Base-by-base conservation (phyloP, 805 yeast species). In the Spathaspora arborariae region DNA sequence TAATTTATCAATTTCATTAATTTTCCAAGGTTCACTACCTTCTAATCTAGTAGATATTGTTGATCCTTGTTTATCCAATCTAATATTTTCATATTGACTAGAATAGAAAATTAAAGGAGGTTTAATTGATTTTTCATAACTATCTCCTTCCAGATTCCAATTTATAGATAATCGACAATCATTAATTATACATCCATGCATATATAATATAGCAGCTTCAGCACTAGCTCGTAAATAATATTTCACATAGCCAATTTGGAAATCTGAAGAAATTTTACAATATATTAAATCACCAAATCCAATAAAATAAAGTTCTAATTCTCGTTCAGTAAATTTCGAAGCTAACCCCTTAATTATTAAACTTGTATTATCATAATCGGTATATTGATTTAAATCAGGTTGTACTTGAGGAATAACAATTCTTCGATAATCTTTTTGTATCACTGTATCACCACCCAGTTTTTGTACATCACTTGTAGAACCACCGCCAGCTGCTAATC, bases 281-380 rank as follows among this genome's bases (percentile, higher is more conserved):
- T 52, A 56, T 6, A 69, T 40, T 4, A 72, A 60, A 46, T 67
- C 65, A 2, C 96, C 96, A 68, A 82, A 88, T 33, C 82, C 75
- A 36, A 79, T 70, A 58, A 86, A 84, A 51, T 79, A 76, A 11
- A 74, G 65, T 21, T 79, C 74, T 20, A 88, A 62, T 54, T 88
- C 92, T 11, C 75, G 74, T 51, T 81, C 85, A 1, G 85, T 73
- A 34, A 85, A 76, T 20, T 67, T 66, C 3, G 79, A 67, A 16
- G 85, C 78, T 41, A 88, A 60, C 0, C 91, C 91, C 41, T 82
- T 82, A 18, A 88, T 76, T 48, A 79, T 75, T 13, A 88, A 82
- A 1, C 91, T 85, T 7, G 96, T 85, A 59, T 89, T 90, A 59
- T 80, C 75, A 9, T 91, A 88, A 62, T 90, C 96, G 18, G 94